Percentiles rank a stretch among this genome's conserved stretches.
These are phyloP conservation scores for Diaporthe helianthi DNA, from an alignment of 2,329 filamentous ascomycete species.

Conservation along the genomic window DNA sequence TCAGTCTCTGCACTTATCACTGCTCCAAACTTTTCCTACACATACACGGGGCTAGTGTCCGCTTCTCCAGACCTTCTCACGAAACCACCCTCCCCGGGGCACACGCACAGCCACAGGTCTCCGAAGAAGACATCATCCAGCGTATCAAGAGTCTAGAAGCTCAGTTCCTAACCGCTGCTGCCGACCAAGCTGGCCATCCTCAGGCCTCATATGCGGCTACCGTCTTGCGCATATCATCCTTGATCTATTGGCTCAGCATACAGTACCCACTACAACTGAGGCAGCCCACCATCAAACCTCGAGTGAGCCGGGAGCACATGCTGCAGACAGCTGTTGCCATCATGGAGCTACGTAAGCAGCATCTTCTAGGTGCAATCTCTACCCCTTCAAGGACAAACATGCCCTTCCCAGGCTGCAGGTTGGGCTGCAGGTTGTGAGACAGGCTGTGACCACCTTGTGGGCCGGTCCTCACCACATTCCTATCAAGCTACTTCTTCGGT, in stretches of 20 bases:
- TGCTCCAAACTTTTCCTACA: conserved; percentile 49
- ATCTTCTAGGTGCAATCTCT: no score
- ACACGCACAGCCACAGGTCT: conserved; percentile 36
- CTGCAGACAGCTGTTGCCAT: conserved; percentile 55
- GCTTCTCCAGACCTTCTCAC: conserved; percentile 33
- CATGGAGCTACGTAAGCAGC: conserved; percentile 53
- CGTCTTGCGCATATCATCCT: conserved; percentile 51
- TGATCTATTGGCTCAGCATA: conserved; percentile 55
- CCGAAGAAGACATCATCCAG: conserved; percentile 50
- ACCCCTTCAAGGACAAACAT: no score
- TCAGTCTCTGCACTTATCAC: conserved; percentile 50
- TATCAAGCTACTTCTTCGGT: no score
- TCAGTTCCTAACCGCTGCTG: conserved; percentile 45
- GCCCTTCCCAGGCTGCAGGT: no score
- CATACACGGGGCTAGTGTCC: conserved; percentile 45
- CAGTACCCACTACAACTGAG: conserved; percentile 53
- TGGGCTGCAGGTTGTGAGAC: no score
- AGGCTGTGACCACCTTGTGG: no score
- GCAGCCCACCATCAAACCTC: conserved; percentile 39
- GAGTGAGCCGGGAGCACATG: conserved; percentile 50
- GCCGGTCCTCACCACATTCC: no score
- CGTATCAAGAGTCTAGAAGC: conserved; percentile 49
- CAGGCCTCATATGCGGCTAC: conserved; percentile 48
- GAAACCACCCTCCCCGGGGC: not conserved
- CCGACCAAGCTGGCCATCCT: conserved; percentile 41